phyloP scores from a whole-genome alignment of 202 grass and related monocot species.

The Zoysia matrella region DNA sequence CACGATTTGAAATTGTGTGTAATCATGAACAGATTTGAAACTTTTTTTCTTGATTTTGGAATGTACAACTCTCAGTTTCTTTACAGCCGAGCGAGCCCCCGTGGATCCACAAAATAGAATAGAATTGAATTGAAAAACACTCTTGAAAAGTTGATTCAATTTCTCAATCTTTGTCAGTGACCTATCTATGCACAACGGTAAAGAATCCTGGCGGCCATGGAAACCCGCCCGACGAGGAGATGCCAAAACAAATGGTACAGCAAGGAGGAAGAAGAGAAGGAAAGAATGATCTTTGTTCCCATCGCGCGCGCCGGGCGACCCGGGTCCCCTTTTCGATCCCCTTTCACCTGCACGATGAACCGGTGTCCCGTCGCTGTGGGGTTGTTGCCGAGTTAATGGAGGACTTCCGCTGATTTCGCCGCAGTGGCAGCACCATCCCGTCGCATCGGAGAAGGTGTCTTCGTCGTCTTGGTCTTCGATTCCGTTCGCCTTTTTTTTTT shows the following conservation, averaged over 20 bases:
- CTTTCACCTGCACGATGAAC: slow-evolving; percentile 4
- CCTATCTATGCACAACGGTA: slow-evolving; percentile 49
- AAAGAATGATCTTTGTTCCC: slow-evolving; percentile 37
- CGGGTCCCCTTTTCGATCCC: slow-evolving; percentile 5
- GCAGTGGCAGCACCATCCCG: neutral
- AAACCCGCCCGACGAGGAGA: slow-evolving; percentile 17
- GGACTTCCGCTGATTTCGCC: slow-evolving; percentile 13
- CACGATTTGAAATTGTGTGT: neutral
- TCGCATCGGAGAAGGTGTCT: neutral
- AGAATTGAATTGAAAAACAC: neutral
- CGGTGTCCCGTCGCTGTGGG: slow-evolving; percentile 40
- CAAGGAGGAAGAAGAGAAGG: neutral
- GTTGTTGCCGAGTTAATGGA: slow-evolving; percentile 37
- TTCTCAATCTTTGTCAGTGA: slow-evolving; percentile 14
- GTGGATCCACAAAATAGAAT: neutral
- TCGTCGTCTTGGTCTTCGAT: slow-evolving; percentile 4
- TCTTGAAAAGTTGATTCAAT: neutral
- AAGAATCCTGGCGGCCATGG: slow-evolving; percentile 40
- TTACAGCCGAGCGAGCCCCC: neutral
- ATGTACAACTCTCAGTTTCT: neutral
- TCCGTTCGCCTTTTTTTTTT: neutral
- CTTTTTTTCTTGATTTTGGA: neutral
- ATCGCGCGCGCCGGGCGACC: slow-evolving; percentile 16
- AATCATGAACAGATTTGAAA: neutral
- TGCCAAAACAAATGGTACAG: slow-evolving; percentile 11